phyloP scores from a whole-genome alignment of 805 yeast genomes.

The Wickerhamomyces strasburgensis region DNA sequence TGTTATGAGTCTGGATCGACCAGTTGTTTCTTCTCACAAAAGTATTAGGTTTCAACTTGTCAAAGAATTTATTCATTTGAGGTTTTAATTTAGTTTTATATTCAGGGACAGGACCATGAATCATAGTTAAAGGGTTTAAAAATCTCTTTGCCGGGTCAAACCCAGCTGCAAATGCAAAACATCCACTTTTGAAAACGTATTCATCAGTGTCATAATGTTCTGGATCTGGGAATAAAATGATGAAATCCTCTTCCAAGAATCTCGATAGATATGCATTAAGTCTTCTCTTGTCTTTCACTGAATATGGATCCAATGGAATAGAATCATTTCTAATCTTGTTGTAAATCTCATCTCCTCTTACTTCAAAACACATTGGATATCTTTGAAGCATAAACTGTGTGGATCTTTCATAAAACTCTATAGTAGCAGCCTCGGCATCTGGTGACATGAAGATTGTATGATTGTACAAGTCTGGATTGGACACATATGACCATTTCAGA shows the following conservation, averaged over 20 bases:
- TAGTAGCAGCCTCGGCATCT: conserved; percentile 18
- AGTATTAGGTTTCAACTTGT: conserved; percentile 46
- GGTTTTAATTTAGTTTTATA: conserved; percentile 49
- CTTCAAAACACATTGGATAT: conserved; percentile 24
- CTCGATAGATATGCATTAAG: conserved; percentile 17
- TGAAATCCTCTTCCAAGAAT: conserved; percentile 34
- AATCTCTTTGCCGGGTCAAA: conserved; percentile 57
- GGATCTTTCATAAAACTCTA: conserved; percentile 22
- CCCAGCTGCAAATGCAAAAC: conserved; percentile 66
- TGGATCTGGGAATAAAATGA: conserved; percentile 42
- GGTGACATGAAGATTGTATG: conserved; percentile 32
- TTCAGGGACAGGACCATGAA: conserved; percentile 72
- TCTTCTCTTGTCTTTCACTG: conserved; percentile 18
- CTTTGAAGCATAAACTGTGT: conserved; percentile 21
- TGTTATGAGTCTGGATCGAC: conserved; percentile 60
- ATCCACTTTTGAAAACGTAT: conserved; percentile 51
- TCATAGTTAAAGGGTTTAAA: conserved; percentile 48
- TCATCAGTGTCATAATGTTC: conserved; percentile 42
- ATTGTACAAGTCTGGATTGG: conserved; percentile 29
- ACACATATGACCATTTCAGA: conserved; percentile 32
- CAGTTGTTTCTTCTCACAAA: conserved; percentile 64
- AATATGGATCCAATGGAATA: conserved; percentile 22
- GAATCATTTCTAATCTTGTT: conserved; percentile 24
- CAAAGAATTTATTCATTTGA: conserved; percentile 66
- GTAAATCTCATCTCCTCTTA: conserved; percentile 19